A percentile compares a stretch with the other conserved stretches of the same genome.
These are phyloP conservation scores for Lodderomyces beijingensis DNA, from an alignment of 1,139 yeast genomes.

Conservation along the genomic window DNA sequence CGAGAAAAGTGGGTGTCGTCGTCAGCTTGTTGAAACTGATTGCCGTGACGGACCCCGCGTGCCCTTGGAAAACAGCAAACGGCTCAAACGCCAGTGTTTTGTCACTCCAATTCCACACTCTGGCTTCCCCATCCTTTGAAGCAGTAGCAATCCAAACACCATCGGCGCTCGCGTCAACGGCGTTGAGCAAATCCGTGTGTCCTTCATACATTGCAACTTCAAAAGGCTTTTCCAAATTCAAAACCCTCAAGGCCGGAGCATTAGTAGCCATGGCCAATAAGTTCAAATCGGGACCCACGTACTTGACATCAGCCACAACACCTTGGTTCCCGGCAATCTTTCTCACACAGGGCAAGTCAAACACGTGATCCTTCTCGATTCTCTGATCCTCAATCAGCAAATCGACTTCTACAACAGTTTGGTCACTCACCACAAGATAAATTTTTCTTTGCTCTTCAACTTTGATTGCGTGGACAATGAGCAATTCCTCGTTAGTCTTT, in stretches of 20 bases:
- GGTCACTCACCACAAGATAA: slow-evolving; percentile 69
- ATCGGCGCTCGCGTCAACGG: slow-evolving; percentile 70
- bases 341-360: slow-evolving; percentile 39
- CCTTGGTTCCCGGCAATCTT: slow-evolving; percentile 93
- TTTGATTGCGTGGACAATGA: slow-evolving; percentile 55
- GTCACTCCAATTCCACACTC: slow-evolving; percentile 67
- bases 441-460: slow-evolving; percentile 18
- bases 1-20: slow-evolving; percentile 62
- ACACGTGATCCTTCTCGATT: slow-evolving; percentile 14
- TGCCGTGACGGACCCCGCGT: slow-evolving; percentile 82
- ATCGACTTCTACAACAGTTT: slow-evolving; percentile 62
- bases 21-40: slow-evolving; percentile 63
- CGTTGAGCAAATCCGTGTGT: slow-evolving; percentile 80
- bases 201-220: slow-evolving; percentile 69
- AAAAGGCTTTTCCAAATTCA: slow-evolving; percentile 53
- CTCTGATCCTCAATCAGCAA: slow-evolving; percentile 17
- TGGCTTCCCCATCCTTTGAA: slow-evolving; percentile 84
- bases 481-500: slow-evolving; percentile 62
- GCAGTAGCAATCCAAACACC: slow-evolving; percentile 91
- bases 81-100: slow-evolving; percentile 41
- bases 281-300: slow-evolving; percentile 59
- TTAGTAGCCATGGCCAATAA: slow-evolving; percentile 84
- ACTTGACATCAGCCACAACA: slow-evolving; percentile 82
- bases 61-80: slow-evolving; percentile 73
- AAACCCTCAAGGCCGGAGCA: slow-evolving; percentile 82